Evolutionary conservation across 495 filamentous ascomycete species (phyloP).

Genomic region (Ramalina intermedia): DNA sequence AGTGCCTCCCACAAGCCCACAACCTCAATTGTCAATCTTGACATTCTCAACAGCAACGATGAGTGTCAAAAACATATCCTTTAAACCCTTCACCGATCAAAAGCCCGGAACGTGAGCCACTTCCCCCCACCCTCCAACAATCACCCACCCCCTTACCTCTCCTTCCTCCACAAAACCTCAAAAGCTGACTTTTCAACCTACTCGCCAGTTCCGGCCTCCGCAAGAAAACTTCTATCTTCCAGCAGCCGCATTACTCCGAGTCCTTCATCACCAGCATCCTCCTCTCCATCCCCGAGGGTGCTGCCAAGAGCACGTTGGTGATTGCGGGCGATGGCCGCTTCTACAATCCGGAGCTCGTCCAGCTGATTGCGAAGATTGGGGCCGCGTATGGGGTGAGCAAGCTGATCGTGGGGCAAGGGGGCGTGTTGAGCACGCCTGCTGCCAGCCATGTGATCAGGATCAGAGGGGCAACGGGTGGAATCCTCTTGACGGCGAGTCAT

Average conservation of each 20-base stretch:
- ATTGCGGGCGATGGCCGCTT: constrained; percentile 96
- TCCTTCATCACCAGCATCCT: constrained; percentile 87
- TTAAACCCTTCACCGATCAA: constrained; percentile 80
- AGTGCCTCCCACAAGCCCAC: too few species aligned
- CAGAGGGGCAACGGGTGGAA: constrained; percentile 86
- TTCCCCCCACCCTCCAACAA: background rate
- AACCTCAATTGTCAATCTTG: too few species aligned
- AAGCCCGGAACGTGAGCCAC: constrained; percentile 93
- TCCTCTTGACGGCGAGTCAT: constrained; percentile 91
- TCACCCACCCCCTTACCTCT: constrained; percentile 16
- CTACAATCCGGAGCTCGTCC: constrained; percentile 92
- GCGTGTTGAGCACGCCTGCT: constrained; percentile 90
- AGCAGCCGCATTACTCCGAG: constrained; percentile 88
- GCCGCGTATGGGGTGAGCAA: constrained; percentile 98
- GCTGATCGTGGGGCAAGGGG: constrained; percentile 86
- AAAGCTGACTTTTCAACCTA: background rate
- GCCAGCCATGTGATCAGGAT: constrained; percentile 91
- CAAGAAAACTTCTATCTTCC: constrained; percentile 97
- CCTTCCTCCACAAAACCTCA: constrained; percentile 12
- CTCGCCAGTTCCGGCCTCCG: constrained; percentile 74
- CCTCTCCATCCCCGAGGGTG: constrained; percentile 91
- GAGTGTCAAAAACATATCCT: constrained; percentile 59
- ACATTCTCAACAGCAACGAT: constrained; percentile 24
- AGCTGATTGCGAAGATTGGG: constrained; percentile 93
- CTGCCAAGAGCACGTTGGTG: constrained; percentile 73